Base-by-base conservation (phyloP, 1,284 basidiomycete genomes). In the Kwoniella shivajii region DNA sequence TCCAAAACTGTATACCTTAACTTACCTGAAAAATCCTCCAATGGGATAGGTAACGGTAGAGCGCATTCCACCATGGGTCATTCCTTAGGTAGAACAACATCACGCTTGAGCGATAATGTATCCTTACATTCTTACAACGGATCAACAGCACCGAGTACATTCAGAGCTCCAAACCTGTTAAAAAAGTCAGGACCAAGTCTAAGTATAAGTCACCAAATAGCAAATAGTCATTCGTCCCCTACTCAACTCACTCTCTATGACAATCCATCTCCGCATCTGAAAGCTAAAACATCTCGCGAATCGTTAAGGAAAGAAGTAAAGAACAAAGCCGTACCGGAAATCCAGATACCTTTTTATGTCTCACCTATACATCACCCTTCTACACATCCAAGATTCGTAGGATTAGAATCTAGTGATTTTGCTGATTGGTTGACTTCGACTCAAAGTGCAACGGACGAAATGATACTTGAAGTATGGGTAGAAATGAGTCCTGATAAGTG, bases 321-420 rank as follows among this genome's bases (percentile, higher is more conserved):
- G n/a, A 18, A 16, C 13, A 16, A 46, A 46, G 4, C 31, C 9
- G 24, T n/a, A 30, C 24, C 4, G 13, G 7, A 41, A 29, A 16
- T 30, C 7, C 33, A 45, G 39, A 24, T 71, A 14, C 77, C 78
- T 9, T 79, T 79, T 65, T 78, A 69, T 63, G 66, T 79, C 48
- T 78, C 77, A 0, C 63, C 72, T 0, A 68, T 77, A 1, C 76
- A 78, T 56, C 51, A 45, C 2, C 73, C 74, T 1, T 75, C 74
- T 0, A 73, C 73, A 0, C 59, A 76, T 47, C 78, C 78, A 1
- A 63, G 71, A 6, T 79, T 75, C 54, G 43, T 64, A 1, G 56
- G 62, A 6, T 59, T 79, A 11, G 61, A 69, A 30, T 34, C 60
- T 0, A 60, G 60, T 2, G 78, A 79, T 53, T 73, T 77, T 51